Conservation (phyloP, 1,139 yeast species). For the Sugiyamaella grinbergsii region DNA sequence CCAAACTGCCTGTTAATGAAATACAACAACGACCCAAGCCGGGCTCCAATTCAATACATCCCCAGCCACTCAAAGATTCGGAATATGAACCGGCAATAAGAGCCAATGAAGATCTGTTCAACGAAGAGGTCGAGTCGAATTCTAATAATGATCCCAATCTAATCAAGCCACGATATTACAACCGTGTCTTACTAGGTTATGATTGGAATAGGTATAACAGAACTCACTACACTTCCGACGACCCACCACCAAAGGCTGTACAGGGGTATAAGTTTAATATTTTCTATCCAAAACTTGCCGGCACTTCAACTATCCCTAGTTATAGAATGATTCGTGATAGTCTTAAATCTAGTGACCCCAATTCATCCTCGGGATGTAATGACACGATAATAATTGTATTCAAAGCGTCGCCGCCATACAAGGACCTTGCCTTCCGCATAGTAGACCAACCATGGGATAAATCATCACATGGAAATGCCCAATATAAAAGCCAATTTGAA, state of each 20-base stretch:
- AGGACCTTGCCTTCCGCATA: conserved; percentile 43
- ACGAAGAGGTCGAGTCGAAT: conserved; percentile 10
- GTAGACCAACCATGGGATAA: conserved; percentile 45
- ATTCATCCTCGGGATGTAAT: conserved; percentile 20
- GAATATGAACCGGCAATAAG: conserved; percentile 1
- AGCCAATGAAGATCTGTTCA: conserved; percentile 10
- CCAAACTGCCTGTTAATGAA: not conserved
- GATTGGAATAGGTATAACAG: conserved; percentile 46
- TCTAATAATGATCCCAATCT: conserved; percentile 12
- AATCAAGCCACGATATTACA: conserved; percentile 40
- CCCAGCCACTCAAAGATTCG: not conserved
- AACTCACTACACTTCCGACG: conserved; percentile 41
- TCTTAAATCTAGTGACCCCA: conserved; percentile 14
- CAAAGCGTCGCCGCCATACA: conserved; percentile 43
- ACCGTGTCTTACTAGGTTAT: conserved; percentile 42
- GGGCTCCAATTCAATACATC: not conserved
- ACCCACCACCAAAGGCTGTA: conserved; percentile 46
- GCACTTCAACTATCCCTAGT: conserved; percentile 38
- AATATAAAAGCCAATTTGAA: conserved; percentile 41
- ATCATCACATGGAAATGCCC: conserved; percentile 37
- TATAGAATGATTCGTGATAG: conserved; percentile 36
- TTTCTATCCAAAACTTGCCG: conserved; percentile 41
- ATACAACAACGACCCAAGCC: not conserved
- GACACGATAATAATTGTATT: conserved; percentile 41
- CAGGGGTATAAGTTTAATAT: conserved; percentile 46